Base-by-base conservation (phyloP, 1,284 basidiomycete genomes). In the Cutaneotrichosporon spelunceum region DNA sequence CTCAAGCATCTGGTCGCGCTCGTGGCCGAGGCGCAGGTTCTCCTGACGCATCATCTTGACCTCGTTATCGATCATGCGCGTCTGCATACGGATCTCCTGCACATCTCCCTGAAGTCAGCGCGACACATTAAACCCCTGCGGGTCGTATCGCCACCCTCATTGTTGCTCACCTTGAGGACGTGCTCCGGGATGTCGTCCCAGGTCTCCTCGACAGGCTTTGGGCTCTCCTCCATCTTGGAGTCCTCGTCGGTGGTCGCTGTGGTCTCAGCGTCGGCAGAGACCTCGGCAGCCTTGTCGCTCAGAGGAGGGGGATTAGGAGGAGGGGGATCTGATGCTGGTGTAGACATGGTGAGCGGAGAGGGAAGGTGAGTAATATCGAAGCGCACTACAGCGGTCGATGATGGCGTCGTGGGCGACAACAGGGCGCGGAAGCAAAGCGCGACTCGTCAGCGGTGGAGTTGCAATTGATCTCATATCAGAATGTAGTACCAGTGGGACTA, bases 1-100 rank as follows among this genome's bases (percentile, higher is more conserved):
- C 83, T 97, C 94, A 76, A 91, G 88, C 93, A 99, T 98, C 68
- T 89, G 89, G 69, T 83, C 89, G 78, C 95, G 90, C 78, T 99
- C 96, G 77, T 99, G 95, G 72, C 89, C 87, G 62, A 99, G 80
- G 60, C 95, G 86, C 69, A 92, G 82, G 36, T 89, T 91, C 81
- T 99, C 95, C 67, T 92, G 94, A 68, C 89, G 86, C 89, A 97
- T 94, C 70, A 97, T 92, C 84, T 93, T 94, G 73, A 95, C 87
- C 72, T 97, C 93, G 72, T 95, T 96, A 66, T 97, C 93, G 70
- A 97, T 91, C 66, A 96, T 83, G 63, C 92, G 84, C 80, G 87
- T 89, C 78, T 93, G 86, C 62, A 91, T 91, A 64, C 87, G 78
- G 67, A 96, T 90, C 59, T 66, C 64, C 61, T 66, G 64, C 14